These are phyloP conservation scores for Rhodomyrtus psidioides DNA, from an alignment of 441 rosid species.

Conservation along the genomic window DNA sequence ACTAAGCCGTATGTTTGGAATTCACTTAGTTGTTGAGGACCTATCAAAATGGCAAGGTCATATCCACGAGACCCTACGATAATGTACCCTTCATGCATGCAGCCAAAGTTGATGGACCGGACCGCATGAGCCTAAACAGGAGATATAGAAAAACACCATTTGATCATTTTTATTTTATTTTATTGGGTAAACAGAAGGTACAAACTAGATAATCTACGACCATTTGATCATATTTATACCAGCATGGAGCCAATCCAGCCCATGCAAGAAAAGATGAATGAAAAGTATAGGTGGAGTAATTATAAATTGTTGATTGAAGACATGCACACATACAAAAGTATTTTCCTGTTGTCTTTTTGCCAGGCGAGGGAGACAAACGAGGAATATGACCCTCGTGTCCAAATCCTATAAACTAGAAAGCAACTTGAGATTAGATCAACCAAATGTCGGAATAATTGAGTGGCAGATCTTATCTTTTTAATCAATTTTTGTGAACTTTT, in stretches of 20 bases:
- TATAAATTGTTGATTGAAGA: background rate
- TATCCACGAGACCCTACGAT: background rate
- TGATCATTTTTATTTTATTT: background rate
- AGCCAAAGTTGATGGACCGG: background rate
- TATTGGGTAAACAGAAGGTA: no score
- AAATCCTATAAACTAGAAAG: background rate
- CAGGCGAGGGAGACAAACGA: background rate
- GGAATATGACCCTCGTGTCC: background rate
- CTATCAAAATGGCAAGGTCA: background rate
- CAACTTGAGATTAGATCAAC: background rate
- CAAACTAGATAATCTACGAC: background rate
- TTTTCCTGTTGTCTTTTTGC: background rate
- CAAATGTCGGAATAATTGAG: background rate
- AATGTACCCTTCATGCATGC: background rate
- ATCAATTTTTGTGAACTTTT: background rate
- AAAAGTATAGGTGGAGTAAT: background rate
- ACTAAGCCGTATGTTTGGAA: background rate
- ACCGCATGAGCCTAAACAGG: background rate
- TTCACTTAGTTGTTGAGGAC: background rate
- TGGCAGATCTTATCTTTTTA: background rate
- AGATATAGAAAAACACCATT: background rate
- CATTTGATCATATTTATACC: background rate
- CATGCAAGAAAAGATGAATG: background rate
- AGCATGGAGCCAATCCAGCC: background rate
- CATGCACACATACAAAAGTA: background rate